Conservation (phyloP, 345 rosid species). For the Raphanus raphanistrum region DNA sequence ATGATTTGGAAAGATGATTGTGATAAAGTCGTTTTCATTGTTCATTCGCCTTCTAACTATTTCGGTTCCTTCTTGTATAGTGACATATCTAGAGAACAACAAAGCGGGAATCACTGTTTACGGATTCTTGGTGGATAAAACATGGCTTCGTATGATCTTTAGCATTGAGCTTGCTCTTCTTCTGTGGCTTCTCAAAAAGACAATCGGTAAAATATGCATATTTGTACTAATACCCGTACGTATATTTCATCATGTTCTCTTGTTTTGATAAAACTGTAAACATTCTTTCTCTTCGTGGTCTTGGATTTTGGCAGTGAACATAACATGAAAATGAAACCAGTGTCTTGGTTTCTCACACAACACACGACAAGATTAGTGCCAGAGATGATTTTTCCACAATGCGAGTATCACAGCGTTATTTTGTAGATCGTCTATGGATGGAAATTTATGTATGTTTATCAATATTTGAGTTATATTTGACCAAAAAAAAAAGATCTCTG, state of each 20-base stretch:
- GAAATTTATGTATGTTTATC: not conserved
- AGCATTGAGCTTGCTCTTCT: slow-evolving; percentile 75
- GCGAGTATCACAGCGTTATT: not conserved
- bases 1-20: not conserved
- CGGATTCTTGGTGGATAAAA: slow-evolving; percentile 79
- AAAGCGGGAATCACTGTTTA: slow-evolving; percentile 79
- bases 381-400: not conserved
- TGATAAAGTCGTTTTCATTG: not conserved
- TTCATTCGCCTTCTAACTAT: not conserved
- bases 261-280: not conserved
- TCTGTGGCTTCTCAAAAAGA: slow-evolving; percentile 89
- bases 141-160: slow-evolving; percentile 78
- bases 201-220: slow-evolving; percentile 45
- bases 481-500: too few species aligned
- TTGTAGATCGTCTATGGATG: slow-evolving; percentile 1
- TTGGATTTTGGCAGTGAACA: slow-evolving; percentile 38
- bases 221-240: not conserved
- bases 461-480: too few species aligned
- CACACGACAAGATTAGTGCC: not conserved
- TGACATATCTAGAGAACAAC: slow-evolving; percentile 79
- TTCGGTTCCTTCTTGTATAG: slow-evolving; percentile 36
- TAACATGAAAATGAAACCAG: slow-evolving; percentile 26
- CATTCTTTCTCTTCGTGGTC: not conserved
- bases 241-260: not conserved
- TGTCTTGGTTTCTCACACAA: slow-evolving; percentile 15